Conservation (phyloP, 2,329 filamentous ascomycete species). For the Huntiella bhutanensis region DNA sequence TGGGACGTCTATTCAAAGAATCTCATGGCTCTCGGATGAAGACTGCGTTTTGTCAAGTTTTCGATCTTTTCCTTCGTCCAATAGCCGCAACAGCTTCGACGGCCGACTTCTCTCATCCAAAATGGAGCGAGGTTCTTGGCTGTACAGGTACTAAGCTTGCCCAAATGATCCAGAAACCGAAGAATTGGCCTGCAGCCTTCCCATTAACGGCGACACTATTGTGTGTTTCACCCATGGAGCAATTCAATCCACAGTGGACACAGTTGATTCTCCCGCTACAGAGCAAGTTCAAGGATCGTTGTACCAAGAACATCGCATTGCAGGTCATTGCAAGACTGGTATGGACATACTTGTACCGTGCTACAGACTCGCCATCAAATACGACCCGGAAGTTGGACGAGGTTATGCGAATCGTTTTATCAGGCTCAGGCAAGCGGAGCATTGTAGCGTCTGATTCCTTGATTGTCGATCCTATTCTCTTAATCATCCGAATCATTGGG, state of each 20-base stretch:
- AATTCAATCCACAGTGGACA: conserved; percentile 72
- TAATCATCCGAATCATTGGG: conserved; percentile 84
- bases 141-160: conserved; percentile 59
- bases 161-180: conserved; percentile 76
- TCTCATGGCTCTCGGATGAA: conserved; percentile 83
- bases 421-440: conserved; percentile 52
- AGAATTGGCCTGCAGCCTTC: conserved; percentile 80
- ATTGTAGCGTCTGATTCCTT: conserved; percentile 65
- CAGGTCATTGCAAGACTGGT: conserved; percentile 78
- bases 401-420: conserved; percentile 66
- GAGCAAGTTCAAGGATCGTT: conserved; percentile 66
- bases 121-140: conserved; percentile 73
- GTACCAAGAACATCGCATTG: conserved; percentile 58
- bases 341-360: conserved; percentile 87
- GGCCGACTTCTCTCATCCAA: conserved; percentile 58
- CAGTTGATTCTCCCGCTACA: conserved; percentile 61
- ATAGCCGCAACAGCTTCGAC: conserved; percentile 64
- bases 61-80: conserved; percentile 71
- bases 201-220: conserved; percentile 73
- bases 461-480: conserved; percentile 79
- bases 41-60: conserved; percentile 80
- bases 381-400: conserved; percentile 73
- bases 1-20: conserved; percentile 66
- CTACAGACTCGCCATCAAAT: conserved; percentile 47
- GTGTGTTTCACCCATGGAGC: conserved; percentile 71